phyloP scores from a whole-genome alignment of 257 asterid species.

The Parsonsia alboflavescens region DNA sequence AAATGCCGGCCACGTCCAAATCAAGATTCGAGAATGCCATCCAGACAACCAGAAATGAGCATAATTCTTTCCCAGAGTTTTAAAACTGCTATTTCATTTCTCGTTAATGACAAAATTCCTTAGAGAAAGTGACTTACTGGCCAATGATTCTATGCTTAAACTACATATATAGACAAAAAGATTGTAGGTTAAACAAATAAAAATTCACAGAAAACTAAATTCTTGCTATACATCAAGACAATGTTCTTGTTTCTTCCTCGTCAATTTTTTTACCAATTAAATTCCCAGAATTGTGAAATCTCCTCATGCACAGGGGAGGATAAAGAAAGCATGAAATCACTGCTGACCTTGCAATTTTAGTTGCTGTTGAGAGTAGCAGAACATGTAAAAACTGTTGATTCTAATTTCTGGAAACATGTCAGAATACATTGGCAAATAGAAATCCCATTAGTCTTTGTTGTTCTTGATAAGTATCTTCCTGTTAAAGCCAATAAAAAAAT shows the following conservation, averaged over 20 bases:
- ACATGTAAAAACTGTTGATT: too few relatives aligned
- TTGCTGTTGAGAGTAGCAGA: too few relatives aligned
- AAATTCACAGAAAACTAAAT: background rate
- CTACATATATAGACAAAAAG: background rate
- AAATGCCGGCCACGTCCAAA: slow-evolving; percentile 1
- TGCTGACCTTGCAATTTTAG: background rate
- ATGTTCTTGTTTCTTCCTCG: background rate
- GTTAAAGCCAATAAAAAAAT: too few relatives aligned
- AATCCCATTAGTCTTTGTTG: too few relatives aligned
- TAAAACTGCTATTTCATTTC: background rate
- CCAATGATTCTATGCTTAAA: background rate
- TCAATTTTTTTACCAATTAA: background rate
- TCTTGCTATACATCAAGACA: background rate
- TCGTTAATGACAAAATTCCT: background rate
- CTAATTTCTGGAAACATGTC: too few relatives aligned
- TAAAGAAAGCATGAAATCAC: background rate
- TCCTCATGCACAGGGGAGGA: background rate
- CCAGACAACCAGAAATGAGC: background rate
- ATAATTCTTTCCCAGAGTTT: background rate
- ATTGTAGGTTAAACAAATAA: background rate
- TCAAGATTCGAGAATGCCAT: background rate
- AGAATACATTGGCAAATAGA: too few relatives aligned
- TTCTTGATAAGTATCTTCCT: too few relatives aligned
- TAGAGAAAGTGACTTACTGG: background rate
- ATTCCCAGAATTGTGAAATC: background rate